These are phyloP conservation scores for Lecanicillium sp. DNA, from an alignment of 2,329 filamentous ascomycete species.

Conservation along the genomic window DNA sequence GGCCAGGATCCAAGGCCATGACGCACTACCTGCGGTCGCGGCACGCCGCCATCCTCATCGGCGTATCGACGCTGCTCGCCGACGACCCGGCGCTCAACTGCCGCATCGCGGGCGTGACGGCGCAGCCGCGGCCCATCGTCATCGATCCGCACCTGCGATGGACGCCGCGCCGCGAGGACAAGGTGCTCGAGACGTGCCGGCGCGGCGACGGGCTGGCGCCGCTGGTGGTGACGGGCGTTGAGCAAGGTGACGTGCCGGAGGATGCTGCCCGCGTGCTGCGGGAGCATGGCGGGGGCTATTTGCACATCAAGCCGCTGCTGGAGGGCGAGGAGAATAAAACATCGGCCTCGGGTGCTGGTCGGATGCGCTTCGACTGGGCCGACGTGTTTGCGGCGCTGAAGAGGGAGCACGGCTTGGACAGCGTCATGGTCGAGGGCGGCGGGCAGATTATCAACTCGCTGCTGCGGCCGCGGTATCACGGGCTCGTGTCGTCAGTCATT, in stretches of 20 bases:
- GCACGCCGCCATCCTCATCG: conserved; percentile 80
- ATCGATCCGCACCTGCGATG: conserved; percentile 75
- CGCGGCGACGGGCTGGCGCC: conserved; percentile 64
- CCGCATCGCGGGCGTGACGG: conserved; percentile 54
- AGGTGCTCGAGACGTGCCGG: conserved; percentile 57
- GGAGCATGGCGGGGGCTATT: conserved; percentile 44
- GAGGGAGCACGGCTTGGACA: conserved; percentile 51
- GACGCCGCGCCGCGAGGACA: conserved; percentile 51
- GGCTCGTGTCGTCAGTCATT: conserved; percentile 69
- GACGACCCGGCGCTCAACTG: conserved; percentile 86
- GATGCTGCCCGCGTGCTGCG: conserved; percentile 35
- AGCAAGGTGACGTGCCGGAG: conserved; percentile 33
- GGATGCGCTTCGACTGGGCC: conserved; percentile 52
- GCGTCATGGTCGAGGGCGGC: conserved; percentile 90
- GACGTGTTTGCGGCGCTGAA: conserved; percentile 54
- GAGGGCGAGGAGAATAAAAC: background rate
- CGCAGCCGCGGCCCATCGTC: conserved; percentile 73
- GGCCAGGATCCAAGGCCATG: conserved; percentile 79
- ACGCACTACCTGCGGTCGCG: conserved; percentile 80
- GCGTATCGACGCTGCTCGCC: conserved; percentile 73
- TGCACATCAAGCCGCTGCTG: conserved; percentile 29
- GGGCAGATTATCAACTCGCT: conserved; percentile 75
- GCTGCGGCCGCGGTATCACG: conserved; percentile 52
- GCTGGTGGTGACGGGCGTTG: conserved; percentile 55
- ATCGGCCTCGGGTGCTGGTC: conserved; percentile 27